Evolutionary conservation across 2,329 filamentous ascomycete species (phyloP), one percentile per base, ranked within the genome.

Genomic region (Grosmannia serpens): DNA sequence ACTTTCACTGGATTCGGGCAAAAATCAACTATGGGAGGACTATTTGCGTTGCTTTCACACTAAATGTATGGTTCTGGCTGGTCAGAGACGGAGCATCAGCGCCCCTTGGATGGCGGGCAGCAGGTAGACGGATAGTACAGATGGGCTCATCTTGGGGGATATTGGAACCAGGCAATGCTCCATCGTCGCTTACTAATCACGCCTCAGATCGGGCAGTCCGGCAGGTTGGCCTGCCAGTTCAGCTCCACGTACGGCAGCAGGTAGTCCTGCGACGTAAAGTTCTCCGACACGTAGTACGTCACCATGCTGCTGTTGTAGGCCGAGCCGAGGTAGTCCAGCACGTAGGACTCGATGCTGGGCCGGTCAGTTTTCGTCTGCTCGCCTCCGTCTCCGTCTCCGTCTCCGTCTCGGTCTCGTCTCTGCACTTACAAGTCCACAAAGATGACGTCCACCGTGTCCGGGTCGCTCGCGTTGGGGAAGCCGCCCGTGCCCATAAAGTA

Each of bases 371-470:
- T 20, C 41, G 17, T 35, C 17, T 38, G 11, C 38, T 11, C 35
- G 11, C n/a, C n/a, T 49, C 3, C 10, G 22, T 33, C 31, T 33
- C 10, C 31, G 5, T 33, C 31, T 33, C 20, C 38, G 8, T 44
- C 53, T 44, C 7, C 24, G n/a, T 11, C 4, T 5, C 31, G 31
- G 38, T 5, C 54, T 35, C 8, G 7, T 44, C 27, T 22, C 4
- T 46, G 7, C 24, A 69, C 72, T 67, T 61, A 74, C 73, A 78
- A 82, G 62, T 82, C 78, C 17, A 79, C 66, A 64, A 82, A 82
- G 27, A 83, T 70, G 0, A 82, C 65, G 61, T 83, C 80, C 2
- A 81, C 78, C 2, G 66, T 72, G 13, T 73, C 71, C 0, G 77
- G 74, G 22, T 67, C 70, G 1, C 75, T 74, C 27, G 74, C 69